Evolutionary conservation across 345 rosid genomes (phyloP).

Genomic region (Linum usitatissimum): DNA sequence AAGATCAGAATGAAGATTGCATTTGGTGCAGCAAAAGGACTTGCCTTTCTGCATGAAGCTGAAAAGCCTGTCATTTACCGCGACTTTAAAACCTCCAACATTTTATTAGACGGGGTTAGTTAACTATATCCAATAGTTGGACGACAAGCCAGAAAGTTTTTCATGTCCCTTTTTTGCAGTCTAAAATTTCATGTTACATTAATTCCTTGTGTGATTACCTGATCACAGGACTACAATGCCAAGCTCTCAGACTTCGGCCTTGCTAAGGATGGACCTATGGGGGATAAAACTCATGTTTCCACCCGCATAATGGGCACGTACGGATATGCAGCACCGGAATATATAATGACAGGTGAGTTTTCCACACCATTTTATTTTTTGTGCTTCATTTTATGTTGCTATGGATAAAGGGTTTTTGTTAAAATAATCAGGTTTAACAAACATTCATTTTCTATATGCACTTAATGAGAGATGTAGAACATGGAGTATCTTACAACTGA

Average conservation of each 20-base stretch:
- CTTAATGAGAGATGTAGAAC: background rate
- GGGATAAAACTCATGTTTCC: constrained; percentile 94
- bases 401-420: no score
- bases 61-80: constrained; percentile 94
- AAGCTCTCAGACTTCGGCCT: constrained; percentile 94
- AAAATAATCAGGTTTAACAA: background rate
- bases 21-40: constrained; percentile 91
- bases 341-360: constrained; percentile 79
- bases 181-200: background rate
- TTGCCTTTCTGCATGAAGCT: constrained; percentile 90
- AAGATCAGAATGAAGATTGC: constrained; percentile 83
- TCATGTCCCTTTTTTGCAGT: background rate
- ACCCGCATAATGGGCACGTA: constrained; percentile 99
- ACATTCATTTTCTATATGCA: background rate
- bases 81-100: constrained; percentile 93
- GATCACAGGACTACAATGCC: constrained; percentile 71
- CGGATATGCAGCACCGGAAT: constrained; percentile 98
- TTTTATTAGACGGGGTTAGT: constrained; percentile 71
- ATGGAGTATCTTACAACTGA: background rate
- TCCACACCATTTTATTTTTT: no score
- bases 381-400: background rate
- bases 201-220: background rate
- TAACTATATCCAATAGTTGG: background rate
- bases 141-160: background rate
- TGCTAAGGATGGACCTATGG: constrained; percentile 95